Evolutionary conservation across 495 filamentous ascomycete species (phyloP).

Genomic region (Penicillium steckii): DNA sequence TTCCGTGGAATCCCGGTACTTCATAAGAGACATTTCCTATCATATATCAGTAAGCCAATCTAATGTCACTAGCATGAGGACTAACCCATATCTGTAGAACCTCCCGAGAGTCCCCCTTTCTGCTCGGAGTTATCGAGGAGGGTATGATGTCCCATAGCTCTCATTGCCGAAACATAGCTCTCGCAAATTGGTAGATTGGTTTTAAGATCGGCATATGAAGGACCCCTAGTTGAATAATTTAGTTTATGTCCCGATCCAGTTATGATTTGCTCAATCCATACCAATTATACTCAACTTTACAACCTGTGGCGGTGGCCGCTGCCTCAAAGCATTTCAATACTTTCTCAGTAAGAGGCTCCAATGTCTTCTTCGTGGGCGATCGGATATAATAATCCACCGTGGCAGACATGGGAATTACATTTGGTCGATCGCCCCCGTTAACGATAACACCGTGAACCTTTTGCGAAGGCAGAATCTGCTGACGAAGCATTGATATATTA

Average conservation of each 20-base stretch:
- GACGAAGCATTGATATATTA: constrained; percentile 57
- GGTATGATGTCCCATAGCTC: constrained; percentile 40
- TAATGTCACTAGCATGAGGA: background rate
- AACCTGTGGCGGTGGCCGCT: constrained; percentile 56
- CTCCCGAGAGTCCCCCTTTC: constrained; percentile 22
- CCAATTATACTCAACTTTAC: constrained; percentile 46
- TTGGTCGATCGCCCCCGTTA: constrained; percentile 46
- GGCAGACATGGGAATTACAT: constrained; percentile 55
- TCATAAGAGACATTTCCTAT: constrained; percentile 59
- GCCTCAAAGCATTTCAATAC: constrained; percentile 58
- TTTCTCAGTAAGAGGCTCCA: constrained; percentile 45
- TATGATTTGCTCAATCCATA: constrained; percentile 2
- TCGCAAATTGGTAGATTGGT: constrained; percentile 49
- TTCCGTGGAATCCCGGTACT: constrained; percentile 57
- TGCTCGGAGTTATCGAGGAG: constrained; percentile 44
- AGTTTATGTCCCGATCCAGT: background rate
- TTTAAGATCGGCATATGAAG: constrained; percentile 54
- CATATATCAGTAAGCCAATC: constrained; percentile 7
- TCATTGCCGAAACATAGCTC: constrained; percentile 52
- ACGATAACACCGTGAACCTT: constrained; percentile 46
- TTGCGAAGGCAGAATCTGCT: constrained; percentile 53
- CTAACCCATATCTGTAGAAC: constrained; percentile 42
- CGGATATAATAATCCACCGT: constrained; percentile 57
- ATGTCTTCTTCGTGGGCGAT: constrained; percentile 41
- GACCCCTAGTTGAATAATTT: constrained; percentile 24